These are phyloP conservation scores for Stentor roeselii DNA, from an alignment of 73 alveolate genomes.

Conservation along the genomic window DNA sequence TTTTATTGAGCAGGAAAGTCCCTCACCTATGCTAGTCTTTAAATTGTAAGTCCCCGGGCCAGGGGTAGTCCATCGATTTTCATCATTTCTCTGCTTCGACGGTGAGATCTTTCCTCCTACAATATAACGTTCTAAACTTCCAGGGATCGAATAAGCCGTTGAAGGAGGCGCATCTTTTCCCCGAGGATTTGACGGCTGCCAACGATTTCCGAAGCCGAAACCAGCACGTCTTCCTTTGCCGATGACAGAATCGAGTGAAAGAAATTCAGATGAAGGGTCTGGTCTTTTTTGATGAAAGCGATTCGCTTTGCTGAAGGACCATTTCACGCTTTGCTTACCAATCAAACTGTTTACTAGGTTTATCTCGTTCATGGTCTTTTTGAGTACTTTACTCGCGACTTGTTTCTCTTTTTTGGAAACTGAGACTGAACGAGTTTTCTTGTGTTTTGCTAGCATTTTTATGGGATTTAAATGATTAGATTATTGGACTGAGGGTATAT, in stretches of 20 bases:
- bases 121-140: neutral
- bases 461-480: too few relatives aligned
- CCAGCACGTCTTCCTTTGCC: neutral
- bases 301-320: neutral
- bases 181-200: neutral
- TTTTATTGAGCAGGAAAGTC: neutral
- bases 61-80: too few relatives aligned
- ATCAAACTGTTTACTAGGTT: neutral
- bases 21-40: neutral
- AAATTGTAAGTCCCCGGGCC: neutral
- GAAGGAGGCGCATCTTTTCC: slow-evolving; percentile 1
- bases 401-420: too few relatives aligned
- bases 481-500: too few relatives aligned
- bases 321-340: neutral
- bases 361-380: too few relatives aligned
- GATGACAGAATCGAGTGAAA: neutral
- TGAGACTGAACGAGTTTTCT: too few relatives aligned
- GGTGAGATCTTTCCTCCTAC: neutral
- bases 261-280: neutral
- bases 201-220: neutral
- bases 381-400: too few relatives aligned
- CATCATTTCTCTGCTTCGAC: neutral
- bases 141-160: neutral
- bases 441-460: too few relatives aligned
- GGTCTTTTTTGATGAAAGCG: neutral